A percentile compares a stretch with the other conserved stretches of the same genome.
Evolutionary conservation across 2,329 filamentous ascomycete genomes (phyloP).

Genomic region (Colletotrichum tropicale): DNA sequence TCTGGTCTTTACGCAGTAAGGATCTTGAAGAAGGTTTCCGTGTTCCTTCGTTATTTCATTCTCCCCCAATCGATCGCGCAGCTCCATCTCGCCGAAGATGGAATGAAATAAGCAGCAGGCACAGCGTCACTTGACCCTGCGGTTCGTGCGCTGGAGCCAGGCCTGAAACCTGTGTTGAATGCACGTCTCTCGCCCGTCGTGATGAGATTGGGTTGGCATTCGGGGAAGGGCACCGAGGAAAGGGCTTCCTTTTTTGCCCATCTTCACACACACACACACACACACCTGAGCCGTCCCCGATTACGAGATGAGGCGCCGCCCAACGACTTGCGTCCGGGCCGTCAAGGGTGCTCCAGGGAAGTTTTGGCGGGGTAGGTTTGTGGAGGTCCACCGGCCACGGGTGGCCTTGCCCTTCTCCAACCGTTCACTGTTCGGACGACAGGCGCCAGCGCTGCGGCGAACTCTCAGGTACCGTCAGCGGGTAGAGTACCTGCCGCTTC

Average conservation of each 20-base stretch:
- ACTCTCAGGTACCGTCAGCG: background rate
- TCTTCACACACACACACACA: background rate
- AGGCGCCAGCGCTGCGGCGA: background rate
- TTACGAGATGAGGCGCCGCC: background rate
- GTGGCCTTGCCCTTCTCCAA: background rate
- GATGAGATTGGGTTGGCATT: background rate
- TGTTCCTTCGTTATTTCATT: background rate
- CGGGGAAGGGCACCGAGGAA: background rate
- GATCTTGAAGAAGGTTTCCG: background rate
- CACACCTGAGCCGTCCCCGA: background rate
- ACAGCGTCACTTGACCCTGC: background rate
- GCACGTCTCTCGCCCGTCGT: background rate
- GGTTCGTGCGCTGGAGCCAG: background rate
- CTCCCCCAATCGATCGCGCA: background rate
- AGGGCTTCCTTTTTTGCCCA: background rate
- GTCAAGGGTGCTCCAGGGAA: background rate
- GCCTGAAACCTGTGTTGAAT: background rate
- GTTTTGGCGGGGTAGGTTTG: slow-evolving; percentile 17
- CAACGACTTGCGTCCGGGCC: background rate
- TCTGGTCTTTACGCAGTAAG: background rate
- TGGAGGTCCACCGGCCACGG: background rate
- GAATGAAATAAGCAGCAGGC: background rate
- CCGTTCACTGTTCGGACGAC: slow-evolving; percentile 17
- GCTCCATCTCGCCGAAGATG: background rate
- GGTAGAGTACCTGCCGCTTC: background rate